A percentile compares a stretch with the other conserved stretches of the same genome.
Conservation (phyloP, 768 basidiomycete genomes). For the Rickenella mellea region DNA sequence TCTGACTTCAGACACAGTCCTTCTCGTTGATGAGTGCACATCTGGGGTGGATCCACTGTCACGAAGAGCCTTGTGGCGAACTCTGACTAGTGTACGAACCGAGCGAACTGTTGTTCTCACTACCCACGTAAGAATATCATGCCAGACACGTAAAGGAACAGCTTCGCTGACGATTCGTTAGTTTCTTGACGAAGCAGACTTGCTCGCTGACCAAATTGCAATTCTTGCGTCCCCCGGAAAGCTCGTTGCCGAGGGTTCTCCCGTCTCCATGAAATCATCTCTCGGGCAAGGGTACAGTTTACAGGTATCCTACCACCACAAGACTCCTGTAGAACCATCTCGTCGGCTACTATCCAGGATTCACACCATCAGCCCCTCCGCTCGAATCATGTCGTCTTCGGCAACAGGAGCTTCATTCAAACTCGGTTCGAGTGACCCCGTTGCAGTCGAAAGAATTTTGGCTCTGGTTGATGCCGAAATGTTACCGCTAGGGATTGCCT, state of each 20-base stretch:
- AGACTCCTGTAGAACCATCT: slow-evolving; percentile 18
- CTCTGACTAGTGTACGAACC: slow-evolving; percentile 54
- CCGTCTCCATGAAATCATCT: slow-evolving; percentile 61
- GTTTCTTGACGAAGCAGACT: slow-evolving; percentile 75
- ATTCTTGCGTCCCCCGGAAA: slow-evolving; percentile 70
- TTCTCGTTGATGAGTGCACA: slow-evolving; percentile 33
- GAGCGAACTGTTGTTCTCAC: slow-evolving; percentile 68
- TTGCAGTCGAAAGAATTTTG: slow-evolving; percentile 45
- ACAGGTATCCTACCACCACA: slow-evolving; percentile 35
- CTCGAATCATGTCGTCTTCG: slow-evolving; percentile 32
- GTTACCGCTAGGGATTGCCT: slow-evolving; percentile 26
- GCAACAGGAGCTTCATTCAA: slow-evolving; percentile 41
- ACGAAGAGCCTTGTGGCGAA: slow-evolving; percentile 68
- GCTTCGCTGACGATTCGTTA: too few species aligned
- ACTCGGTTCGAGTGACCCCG: slow-evolving; percentile 50
- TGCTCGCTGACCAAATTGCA: slow-evolving; percentile 67
- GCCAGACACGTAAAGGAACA: too few species aligned
- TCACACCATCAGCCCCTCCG: slow-evolving; percentile 32
- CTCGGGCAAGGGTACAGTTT: slow-evolving; percentile 68
- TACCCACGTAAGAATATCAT: slow-evolving; percentile 49
- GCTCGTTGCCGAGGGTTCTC: slow-evolving; percentile 63
- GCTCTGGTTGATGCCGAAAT: slow-evolving; percentile 40
- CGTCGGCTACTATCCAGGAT: slow-evolving; percentile 31
- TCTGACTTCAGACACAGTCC: slow-evolving; percentile 11
- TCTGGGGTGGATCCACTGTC: slow-evolving; percentile 80